Evolutionary conservation across 106 monocot genomes (phyloP), one percentile per base, ranked within the genome.

Genomic region (Dioscorea zingiberensis): DNA sequence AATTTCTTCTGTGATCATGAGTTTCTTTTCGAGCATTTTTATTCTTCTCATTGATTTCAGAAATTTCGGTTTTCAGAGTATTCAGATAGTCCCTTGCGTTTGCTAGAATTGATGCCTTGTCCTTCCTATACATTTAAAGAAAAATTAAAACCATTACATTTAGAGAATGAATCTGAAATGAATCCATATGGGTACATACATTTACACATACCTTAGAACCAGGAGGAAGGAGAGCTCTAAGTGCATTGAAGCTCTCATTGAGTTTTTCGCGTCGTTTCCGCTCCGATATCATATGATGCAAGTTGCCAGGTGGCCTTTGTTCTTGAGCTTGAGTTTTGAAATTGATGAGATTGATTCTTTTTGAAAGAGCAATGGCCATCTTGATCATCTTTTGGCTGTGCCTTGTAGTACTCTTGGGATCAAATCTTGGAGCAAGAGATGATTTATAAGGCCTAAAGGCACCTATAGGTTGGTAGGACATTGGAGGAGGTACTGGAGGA

Each of bases 221-320:
- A 2, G 74, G 77, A 54, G 91, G 91, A 27, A 95, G 85, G 18
- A 91, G 47, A 53, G 66, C 54, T 27, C 85, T 80, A 9, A 91
- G 85, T 9, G 73, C 74, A 15, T 69, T 32, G 59, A 91, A 91
- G 71, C 85, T 91, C 55, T 91, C 85, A 48, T 77, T 88, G 16
- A 91, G 65, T 63, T 79, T 88, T 76, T 85, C 81, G 3, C 95
- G 66, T 1, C 95, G 70, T 48, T 75, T 88, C n/a, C 95, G 80
- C 69, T 95, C 95, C 1, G 91, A 83, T 47, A 95, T 83, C 76
- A 85, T 75, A 69, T 93, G 97, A 16, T 88, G 85, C 70, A 80
- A 48, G 71, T 98, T 83, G 23, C 45, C 67, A 2, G 73, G 74
- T 1, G 77, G 48, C 21, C 23, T 58, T 4, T 63, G 0, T 29